phyloP scores from a whole-genome alignment of 1,284 basidiomycete species.

The Gomphus bonarii region DNA sequence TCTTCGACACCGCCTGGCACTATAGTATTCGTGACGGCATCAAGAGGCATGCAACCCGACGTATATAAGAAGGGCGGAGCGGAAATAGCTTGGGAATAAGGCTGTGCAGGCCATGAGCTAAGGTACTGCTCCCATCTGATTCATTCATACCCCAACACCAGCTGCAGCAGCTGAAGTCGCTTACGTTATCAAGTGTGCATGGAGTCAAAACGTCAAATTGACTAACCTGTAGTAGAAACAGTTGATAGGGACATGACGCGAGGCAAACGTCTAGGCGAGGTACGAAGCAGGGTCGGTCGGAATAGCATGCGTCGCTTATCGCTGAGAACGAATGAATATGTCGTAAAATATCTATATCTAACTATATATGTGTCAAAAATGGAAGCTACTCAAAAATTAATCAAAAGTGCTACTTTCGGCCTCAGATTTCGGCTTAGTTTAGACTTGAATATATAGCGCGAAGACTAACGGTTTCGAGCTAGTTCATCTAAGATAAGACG shows the following conservation, averaged over 20 bases:
- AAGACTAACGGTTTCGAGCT: no score
- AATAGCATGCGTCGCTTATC: slow-evolving; percentile 3
- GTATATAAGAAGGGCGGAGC: slow-evolving; percentile 81
- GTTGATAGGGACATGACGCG: not conserved
- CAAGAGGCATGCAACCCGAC: slow-evolving; percentile 85
- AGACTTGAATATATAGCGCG: no score
- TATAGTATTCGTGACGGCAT: slow-evolving; percentile 66
- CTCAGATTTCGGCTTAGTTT: no score
- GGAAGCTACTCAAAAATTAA: no score
- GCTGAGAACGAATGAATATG: not conserved
- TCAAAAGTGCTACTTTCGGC: no score
- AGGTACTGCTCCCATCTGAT: not conserved
- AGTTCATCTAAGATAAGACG: no score
- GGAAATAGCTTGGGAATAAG: slow-evolving; percentile 86
- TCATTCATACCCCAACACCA: slow-evolving; percentile 50
- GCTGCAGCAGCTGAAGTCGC: slow-evolving; percentile 58
- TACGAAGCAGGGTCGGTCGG: not conserved
- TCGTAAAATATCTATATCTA: no score
- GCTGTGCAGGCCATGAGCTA: slow-evolving; percentile 20
- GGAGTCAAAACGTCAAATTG: not conserved
- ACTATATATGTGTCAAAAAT: no score
- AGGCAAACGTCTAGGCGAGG: not conserved
- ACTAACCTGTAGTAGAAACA: slow-evolving; percentile 1
- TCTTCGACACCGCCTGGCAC: slow-evolving; percentile 73
- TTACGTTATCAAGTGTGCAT: not conserved